Evolutionary conservation across 23 red algal genomes (phyloP).

Genomic region (Gracilaria vermiculophylla): DNA sequence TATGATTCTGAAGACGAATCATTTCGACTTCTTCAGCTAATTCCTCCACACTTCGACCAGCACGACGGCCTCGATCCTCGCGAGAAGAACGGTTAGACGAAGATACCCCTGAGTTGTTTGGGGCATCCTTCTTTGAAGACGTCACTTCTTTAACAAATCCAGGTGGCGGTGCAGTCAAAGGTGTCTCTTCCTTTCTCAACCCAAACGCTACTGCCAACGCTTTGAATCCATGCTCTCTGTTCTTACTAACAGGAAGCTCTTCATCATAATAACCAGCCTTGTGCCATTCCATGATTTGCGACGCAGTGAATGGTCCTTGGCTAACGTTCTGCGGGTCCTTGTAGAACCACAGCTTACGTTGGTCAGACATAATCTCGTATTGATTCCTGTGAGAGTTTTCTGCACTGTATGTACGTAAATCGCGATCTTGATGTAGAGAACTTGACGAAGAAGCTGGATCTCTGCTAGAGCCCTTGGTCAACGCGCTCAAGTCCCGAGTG

Average conservation of each 20-base stretch:
- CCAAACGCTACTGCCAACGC: conserved; percentile 68
- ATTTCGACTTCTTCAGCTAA: conserved; percentile 78
- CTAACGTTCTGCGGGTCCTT: conserved; percentile 65
- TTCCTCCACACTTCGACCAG: conserved; percentile 32
- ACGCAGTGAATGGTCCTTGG: conserved; percentile 73
- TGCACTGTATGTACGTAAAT: not conserved
- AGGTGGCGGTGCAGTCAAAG: conserved; percentile 24
- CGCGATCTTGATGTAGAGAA: conserved; percentile 21
- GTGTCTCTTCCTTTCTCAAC: conserved; percentile 44
- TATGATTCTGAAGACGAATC: conserved; percentile 69
- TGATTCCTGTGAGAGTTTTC: conserved; percentile 23
- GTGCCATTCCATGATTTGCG: conserved; percentile 76
- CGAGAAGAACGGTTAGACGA: not conserved
- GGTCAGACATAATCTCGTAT: conserved; percentile 27
- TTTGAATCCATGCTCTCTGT: conserved; percentile 48
- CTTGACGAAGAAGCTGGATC: conserved; percentile 29
- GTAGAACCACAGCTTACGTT: conserved; percentile 65
- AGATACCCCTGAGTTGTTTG: not conserved
- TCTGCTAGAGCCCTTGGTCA: conserved; percentile 65
- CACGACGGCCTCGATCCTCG: conserved; percentile 23
- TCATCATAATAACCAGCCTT: conserved; percentile 76
- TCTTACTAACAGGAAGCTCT: conserved; percentile 67
- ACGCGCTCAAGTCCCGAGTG: conserved; percentile 55
- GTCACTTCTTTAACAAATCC: conserved; percentile 45
- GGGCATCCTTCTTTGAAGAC: not conserved